Evolutionary conservation across 805 yeast genomes (phyloP).

Genomic region (Kuraishia capsulata): DNA sequence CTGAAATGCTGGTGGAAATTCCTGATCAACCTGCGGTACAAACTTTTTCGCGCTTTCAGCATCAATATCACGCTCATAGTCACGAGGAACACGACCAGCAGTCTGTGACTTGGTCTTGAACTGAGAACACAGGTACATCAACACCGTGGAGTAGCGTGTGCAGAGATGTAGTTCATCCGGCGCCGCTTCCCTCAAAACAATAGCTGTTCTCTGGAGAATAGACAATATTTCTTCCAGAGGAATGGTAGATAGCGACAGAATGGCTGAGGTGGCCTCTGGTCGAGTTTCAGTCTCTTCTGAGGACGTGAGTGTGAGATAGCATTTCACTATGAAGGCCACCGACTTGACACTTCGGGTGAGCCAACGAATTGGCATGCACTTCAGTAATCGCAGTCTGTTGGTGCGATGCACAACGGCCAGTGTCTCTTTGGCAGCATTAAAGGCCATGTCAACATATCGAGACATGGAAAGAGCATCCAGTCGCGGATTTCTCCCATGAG

Average conservation of each 20-base stretch:
- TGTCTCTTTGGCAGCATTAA: constrained; percentile 75
- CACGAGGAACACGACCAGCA: no score
- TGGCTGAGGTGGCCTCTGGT: neutral
- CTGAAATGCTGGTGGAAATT: neutral
- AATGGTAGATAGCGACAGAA: constrained; percentile 39
- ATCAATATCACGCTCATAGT: constrained; percentile 4
- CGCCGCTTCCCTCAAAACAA: constrained; percentile 68
- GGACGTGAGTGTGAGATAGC: constrained; percentile 54
- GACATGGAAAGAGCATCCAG: constrained; percentile 67
- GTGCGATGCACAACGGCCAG: constrained; percentile 63
- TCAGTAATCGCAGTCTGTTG: constrained; percentile 51
- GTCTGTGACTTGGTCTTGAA: constrained; percentile 36
- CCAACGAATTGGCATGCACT: constrained; percentile 91
- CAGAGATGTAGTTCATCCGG: constrained; percentile 87
- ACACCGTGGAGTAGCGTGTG: constrained; percentile 66
- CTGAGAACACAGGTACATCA: constrained; percentile 69
- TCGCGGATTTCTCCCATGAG: constrained; percentile 21
- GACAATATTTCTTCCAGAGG: constrained; percentile 63
- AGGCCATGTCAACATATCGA: constrained; percentile 73
- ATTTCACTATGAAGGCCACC: constrained; percentile 83
- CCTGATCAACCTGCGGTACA: neutral
- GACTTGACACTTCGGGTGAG: constrained; percentile 78
- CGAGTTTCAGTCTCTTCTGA: neutral
- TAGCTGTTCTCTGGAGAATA: constrained; percentile 63
- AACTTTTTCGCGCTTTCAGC: no score